Base-by-base conservation (phyloP, 257 asterid genomes). In the Scutellaria barbata region DNA sequence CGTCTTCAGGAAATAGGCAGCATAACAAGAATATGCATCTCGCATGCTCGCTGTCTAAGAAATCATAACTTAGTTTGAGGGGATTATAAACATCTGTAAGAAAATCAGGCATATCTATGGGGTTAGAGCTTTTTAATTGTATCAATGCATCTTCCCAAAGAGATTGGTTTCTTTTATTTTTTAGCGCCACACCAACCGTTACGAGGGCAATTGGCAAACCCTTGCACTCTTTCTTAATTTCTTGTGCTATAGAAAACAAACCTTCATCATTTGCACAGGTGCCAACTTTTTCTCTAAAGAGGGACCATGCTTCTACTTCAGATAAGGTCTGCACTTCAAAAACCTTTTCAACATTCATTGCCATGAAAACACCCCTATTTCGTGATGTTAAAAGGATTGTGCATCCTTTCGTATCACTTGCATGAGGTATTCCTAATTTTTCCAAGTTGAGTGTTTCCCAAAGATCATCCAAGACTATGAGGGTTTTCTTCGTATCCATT, bases 131-230 rank as follows among this genome's bases (percentile, higher is more conserved):
- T 58, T 8, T 22, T 17, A 79, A 9, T 30, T 78, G 75, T 3
- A 1, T 1, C 1, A 73, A 60, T 8, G 77, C 79, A 67, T 76
- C 67, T 16, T 65, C 33, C 87, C 83, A 80, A 0, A 8, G 4
- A 14, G 3, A 10, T 6, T 33, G 10, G 0, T 3, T 33, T 33
- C 0, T 22, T 41, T 71, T 25, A 42, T 51, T 3, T 45, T 54
- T 71, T 3, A 77, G 66, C 0, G 81, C 76, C 6, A 8, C 17
- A 7, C 74, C 77, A 51, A 82, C 79, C 0, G 75, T 63, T 45
- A 55, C 61, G 17, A 79, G 74, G 22, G 84, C 82, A 14, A 82
- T 48, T 1, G 79, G 84, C 56, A 74, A 45, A 18, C 82, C 79
- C 10, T 33, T 59, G 59, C 84, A 80, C 67, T 76, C 81, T 39